Evolutionary conservation across 116 monocot genomes (phyloP), one percentile per base, ranked within the genome.

Genomic region (Dioscorea cayenensis): DNA sequence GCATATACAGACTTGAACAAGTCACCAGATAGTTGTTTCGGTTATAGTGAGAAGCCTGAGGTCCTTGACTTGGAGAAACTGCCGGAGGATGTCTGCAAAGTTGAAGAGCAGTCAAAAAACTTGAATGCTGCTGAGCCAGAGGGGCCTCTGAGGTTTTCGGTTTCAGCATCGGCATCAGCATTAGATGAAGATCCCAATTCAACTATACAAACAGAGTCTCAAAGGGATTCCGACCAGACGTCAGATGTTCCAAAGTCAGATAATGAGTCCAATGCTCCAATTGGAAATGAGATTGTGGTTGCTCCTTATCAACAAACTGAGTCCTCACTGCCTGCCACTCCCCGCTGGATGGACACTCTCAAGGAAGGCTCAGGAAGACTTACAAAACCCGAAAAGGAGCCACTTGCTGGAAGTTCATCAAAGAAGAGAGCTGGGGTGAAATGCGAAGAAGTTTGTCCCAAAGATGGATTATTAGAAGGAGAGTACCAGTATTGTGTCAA

Each of bases 401-500:
- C 73, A 16, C 25, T 35, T 6, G 50, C 48, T 28, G 85, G 83
- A 52, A 81, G 75, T 28, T 81, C 86, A 51, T 76, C 80, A 29
- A 86, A 81, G 69, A 86, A 79, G 68, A 68, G 74, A 49, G 20
- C 32, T 28, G 55, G 16, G 14, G 71, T 65, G 22, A 75, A 72
- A 23, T 60, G 29, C 29, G 77, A 82, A 23, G 77, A 68, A 14
- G 28, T 72, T 19, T 66, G 62, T 2, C 36, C 63, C 25, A 80
- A 73, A 59, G 69, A 51, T 27, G 23, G 21, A 6, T 36, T 66
- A 38, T 63, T 60, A 25, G 82, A 88, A 18, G 77, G 79, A 71
- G 73, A 83, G 77, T 93, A 93, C 29, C 87, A 93, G 77, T 89
- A 89, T 68, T 89, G 85, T 36, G 89, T 93, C 51, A 89, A 93